These are phyloP conservation scores for Beauveria pseudobassiana DNA, from an alignment of 2,329 filamentous ascomycete species.

Conservation along the genomic window DNA sequence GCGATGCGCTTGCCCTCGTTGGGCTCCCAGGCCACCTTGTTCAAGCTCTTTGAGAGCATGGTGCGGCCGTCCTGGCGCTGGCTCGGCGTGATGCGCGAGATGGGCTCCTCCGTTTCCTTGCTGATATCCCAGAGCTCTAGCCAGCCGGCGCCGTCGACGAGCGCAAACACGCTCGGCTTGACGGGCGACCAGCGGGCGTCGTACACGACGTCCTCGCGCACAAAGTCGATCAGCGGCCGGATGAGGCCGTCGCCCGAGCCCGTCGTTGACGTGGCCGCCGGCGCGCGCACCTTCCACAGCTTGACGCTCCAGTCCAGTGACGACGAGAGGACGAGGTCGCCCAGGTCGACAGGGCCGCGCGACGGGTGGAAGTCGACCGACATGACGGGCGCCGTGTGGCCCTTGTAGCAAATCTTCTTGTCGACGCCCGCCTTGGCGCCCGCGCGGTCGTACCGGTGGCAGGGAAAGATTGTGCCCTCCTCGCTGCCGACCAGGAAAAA, in stretches of 20 bases:
- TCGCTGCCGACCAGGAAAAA: slow-evolving; percentile 97
- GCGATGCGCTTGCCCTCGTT: slow-evolving; percentile 81
- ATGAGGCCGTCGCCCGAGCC: slow-evolving; percentile 47
- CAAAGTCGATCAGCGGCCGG: slow-evolving; percentile 77
- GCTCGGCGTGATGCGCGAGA: slow-evolving; percentile 70
- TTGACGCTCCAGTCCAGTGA: slow-evolving; percentile 96
- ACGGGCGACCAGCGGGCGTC: slow-evolving; percentile 92
- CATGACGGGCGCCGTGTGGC: slow-evolving; percentile 91
- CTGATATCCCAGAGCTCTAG: slow-evolving; percentile 95
- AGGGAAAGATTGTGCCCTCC: slow-evolving; percentile 92
- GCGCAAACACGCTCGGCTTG: slow-evolving; percentile 87
- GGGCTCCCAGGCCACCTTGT: slow-evolving; percentile 91
- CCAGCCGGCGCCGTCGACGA: slow-evolving; percentile 87
- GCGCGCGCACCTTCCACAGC: slow-evolving; percentile 87
- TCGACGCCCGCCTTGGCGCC: slow-evolving; percentile 96
- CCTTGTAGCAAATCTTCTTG: slow-evolving; percentile 76
- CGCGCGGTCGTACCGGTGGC: slow-evolving; percentile 93
- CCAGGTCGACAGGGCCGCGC: slow-evolving; percentile 84
- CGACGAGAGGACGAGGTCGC: slow-evolving; percentile 86
- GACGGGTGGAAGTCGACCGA: slow-evolving; percentile 93
- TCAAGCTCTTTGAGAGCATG: slow-evolving; percentile 77
- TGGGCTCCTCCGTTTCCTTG: slow-evolving; percentile 84
- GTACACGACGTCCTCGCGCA: slow-evolving; percentile 93
- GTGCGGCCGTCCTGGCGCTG: slow-evolving; percentile 55
- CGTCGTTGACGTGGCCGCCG: slow-evolving; percentile 61